phyloP scores from a whole-genome alignment of 257 asterid genomes.

The Hygrophila difformis region DNA sequence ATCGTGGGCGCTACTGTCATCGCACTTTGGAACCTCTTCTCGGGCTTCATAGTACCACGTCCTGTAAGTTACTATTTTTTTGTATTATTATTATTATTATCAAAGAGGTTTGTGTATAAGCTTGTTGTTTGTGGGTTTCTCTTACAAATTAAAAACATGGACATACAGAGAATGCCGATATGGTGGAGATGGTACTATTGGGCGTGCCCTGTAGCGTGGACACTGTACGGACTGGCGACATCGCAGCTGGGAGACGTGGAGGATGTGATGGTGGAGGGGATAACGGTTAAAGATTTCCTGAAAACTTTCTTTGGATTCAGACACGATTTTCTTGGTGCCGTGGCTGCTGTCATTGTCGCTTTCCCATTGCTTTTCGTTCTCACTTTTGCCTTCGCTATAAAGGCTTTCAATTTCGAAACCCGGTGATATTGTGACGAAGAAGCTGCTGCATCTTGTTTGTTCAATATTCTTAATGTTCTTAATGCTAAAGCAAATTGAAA shows the following conservation, averaged over 20 bases:
- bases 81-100: too few relatives aligned
- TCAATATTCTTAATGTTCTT: too few relatives aligned
- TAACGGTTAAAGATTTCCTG: constrained; percentile 37
- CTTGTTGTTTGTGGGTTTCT: too few relatives aligned
- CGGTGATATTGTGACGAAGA: too few relatives aligned
- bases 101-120: too few relatives aligned
- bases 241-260: constrained; percentile 37
- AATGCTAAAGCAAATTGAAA: too few relatives aligned
- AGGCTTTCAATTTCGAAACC: constrained; percentile 48
- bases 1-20: constrained; percentile 20
- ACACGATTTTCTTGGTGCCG: constrained; percentile 45
- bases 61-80: constrained; percentile 34
- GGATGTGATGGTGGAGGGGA: constrained; percentile 1
- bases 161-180: constrained; percentile 29
- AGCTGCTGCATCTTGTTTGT: too few relatives aligned
- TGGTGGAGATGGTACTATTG: constrained; percentile 65
- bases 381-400: constrained; percentile 37
- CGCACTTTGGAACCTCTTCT: constrained; percentile 40
- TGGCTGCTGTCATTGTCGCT: constrained; percentile 30
- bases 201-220: constrained; percentile 39
- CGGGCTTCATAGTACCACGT: constrained; percentile 38
- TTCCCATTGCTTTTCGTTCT: constrained; percentile 31
- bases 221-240: constrained; percentile 35
- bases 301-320: constrained; percentile 34
- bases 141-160: too few relatives aligned